A percentile compares a stretch with the other conserved stretches of the same genome.
These are phyloP conservation scores for Brassica balearica DNA, from an alignment of 441 rosid species.

Conservation along the genomic window DNA sequence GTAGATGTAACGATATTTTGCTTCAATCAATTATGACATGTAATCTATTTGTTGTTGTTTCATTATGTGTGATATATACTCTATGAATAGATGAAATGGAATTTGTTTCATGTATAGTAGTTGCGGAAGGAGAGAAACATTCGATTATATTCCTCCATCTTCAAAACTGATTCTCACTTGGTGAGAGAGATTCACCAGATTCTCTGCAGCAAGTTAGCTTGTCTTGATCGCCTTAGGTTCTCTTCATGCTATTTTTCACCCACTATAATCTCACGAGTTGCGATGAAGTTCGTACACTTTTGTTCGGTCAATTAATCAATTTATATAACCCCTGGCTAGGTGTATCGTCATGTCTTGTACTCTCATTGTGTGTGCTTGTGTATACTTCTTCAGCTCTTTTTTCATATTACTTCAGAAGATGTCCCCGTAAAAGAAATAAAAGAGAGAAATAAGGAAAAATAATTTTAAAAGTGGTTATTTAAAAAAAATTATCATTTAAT, in stretches of 20 bases:
- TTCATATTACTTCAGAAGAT: not conserved
- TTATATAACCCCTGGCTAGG: not conserved
- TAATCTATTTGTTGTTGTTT: no score
- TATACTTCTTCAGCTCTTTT: not conserved
- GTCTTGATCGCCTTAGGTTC: not conserved
- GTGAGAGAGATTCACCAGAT: not conserved
- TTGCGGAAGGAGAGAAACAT: no score
- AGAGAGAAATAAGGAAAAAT: not conserved
- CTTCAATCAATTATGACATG: no score
- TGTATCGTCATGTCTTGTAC: not conserved
- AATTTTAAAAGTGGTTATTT: no score
- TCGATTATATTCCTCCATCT: no score
- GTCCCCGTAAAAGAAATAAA: not conserved
- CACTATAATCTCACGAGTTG: not conserved
- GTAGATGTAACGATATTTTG: no score
- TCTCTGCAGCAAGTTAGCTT: not conserved
- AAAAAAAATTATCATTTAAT: no score
- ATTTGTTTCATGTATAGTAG: no score
- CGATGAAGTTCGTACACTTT: not conserved
- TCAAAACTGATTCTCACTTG: not conserved
- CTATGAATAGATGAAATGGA: no score
- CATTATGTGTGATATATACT: no score
- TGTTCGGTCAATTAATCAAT: not conserved
- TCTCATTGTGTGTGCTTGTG: not conserved
- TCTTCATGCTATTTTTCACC: not conserved